Conservation (phyloP, 768 basidiomycete genomes). For the Melanogaster broomeanus region DNA sequence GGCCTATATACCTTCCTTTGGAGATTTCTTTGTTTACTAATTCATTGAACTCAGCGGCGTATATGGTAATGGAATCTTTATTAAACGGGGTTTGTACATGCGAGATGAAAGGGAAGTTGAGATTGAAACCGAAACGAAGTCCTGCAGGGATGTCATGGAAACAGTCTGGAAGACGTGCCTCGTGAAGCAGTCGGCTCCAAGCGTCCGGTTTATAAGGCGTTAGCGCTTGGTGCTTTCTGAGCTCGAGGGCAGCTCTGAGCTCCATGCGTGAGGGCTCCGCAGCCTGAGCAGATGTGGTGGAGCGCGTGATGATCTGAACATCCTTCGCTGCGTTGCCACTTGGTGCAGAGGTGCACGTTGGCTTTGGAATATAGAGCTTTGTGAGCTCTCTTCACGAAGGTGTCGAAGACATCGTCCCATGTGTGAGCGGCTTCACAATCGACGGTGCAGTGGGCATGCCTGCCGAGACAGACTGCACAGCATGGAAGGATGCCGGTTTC, state of each 20-base stretch:
- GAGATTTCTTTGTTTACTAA: slow-evolving; percentile 27
- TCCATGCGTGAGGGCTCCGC: slow-evolving; percentile 21
- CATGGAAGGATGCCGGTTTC: no score
- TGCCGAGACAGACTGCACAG: no score
- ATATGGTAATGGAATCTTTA: slow-evolving; percentile 17
- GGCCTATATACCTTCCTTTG: slow-evolving; percentile 34
- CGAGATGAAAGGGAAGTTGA: slow-evolving; percentile 33
- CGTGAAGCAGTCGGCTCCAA: slow-evolving; percentile 33
- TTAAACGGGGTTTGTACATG: slow-evolving; percentile 36
- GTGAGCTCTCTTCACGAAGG: no score
- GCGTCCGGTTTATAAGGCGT: slow-evolving; percentile 32
- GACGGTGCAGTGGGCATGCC: no score
- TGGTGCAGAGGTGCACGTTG: no score
- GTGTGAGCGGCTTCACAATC: no score
- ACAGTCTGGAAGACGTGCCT: slow-evolving; percentile 10
- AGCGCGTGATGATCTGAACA: no score
- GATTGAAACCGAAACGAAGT: slow-evolving; percentile 36
- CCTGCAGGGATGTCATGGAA: slow-evolving; percentile 29
- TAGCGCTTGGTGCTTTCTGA: slow-evolving; percentile 25
- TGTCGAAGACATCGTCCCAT: no score
- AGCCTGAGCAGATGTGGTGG: slow-evolving; percentile 39
- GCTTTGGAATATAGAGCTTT: no score
- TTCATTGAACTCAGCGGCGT: slow-evolving; percentile 7
- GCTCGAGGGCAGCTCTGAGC: slow-evolving; percentile 33
- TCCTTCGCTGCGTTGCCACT: no score